Evolutionary conservation across 164 flowering plant species (phyloP).

Genomic region (Buxus sempervirens): DNA sequence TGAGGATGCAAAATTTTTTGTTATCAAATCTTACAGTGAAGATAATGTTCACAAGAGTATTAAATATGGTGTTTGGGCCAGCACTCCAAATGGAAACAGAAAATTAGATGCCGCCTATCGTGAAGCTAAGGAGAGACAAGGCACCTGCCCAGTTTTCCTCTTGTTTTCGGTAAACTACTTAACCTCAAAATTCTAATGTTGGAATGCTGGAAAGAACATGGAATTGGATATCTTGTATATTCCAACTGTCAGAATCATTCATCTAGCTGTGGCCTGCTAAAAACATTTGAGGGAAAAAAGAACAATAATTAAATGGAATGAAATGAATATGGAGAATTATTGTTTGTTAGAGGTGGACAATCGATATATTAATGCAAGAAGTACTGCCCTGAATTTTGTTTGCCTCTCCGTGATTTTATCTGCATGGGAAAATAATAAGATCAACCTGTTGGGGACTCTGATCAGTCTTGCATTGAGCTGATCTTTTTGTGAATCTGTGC

Average conservation of each 20-base stretch:
- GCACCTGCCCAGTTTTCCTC: slow-evolving; percentile 66
- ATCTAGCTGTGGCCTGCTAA: too few relatives aligned
- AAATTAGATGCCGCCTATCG: slow-evolving; percentile 81
- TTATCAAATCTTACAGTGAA: slow-evolving; percentile 94
- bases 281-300: too few relatives aligned
- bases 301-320: too few relatives aligned
- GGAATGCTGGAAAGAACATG: not conserved
- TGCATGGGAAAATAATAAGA: too few relatives aligned
- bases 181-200: not conserved
- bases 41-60: slow-evolving; percentile 95
- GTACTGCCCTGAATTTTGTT: too few relatives aligned
- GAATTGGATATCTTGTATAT: not conserved
- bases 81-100: slow-evolving; percentile 86
- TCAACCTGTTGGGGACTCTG: too few relatives aligned
- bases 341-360: too few relatives aligned
- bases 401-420: too few relatives aligned
- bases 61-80: slow-evolving; percentile 92
- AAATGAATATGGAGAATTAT: too few relatives aligned
- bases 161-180: slow-evolving; percentile 68
- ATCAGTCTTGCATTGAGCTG: too few relatives aligned
- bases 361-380: too few relatives aligned
- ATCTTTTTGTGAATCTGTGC: too few relatives aligned
- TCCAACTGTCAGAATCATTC: not conserved
- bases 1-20: slow-evolving; percentile 73
- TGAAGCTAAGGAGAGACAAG: slow-evolving; percentile 63